These are phyloP conservation scores for Calonectria pteridis DNA, from an alignment of 2,329 filamentous ascomycete species.

Conservation along the genomic window DNA sequence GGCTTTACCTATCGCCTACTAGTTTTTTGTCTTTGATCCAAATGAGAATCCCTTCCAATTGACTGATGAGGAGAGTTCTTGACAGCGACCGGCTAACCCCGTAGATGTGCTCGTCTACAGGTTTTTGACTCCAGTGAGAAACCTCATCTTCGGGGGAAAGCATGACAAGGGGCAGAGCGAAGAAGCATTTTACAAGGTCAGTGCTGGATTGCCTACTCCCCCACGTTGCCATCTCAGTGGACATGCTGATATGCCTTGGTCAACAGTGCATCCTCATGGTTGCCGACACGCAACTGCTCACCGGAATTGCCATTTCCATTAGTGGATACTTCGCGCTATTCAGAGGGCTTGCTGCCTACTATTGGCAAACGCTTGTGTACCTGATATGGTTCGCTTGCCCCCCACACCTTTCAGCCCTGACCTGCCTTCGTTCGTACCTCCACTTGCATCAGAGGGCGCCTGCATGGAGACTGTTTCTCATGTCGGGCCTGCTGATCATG, in stretches of 20 bases:
- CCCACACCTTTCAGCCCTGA: constrained; percentile 8
- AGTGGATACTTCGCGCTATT: not conserved
- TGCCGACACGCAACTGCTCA: constrained; percentile 8
- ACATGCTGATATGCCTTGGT: not conserved
- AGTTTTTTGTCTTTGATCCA: not conserved
- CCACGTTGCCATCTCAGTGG: fast-evolving
- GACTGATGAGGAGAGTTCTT: not conserved
- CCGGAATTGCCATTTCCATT: constrained; percentile 9
- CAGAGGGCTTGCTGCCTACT: not conserved
- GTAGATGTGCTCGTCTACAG: not conserved
- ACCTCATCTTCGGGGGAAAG: not conserved
- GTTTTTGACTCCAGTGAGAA: not conserved
- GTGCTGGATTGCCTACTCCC: not conserved
- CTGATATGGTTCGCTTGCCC: constrained; percentile 5
- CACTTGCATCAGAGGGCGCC: not conserved
- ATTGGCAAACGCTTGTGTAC: constrained; percentile 6
- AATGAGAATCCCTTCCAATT: not conserved
- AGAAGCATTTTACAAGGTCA: not conserved
- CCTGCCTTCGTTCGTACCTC: not conserved
- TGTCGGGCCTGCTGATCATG: not conserved
- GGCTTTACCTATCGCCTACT: not conserved
- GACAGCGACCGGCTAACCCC: not conserved
- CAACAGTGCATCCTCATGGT: constrained; percentile 6
- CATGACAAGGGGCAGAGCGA: not conserved
- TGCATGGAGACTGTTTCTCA: not conserved